phyloP scores from a whole-genome alignment of 495 filamentous ascomycete species.

The Sporormia fimetaria region DNA sequence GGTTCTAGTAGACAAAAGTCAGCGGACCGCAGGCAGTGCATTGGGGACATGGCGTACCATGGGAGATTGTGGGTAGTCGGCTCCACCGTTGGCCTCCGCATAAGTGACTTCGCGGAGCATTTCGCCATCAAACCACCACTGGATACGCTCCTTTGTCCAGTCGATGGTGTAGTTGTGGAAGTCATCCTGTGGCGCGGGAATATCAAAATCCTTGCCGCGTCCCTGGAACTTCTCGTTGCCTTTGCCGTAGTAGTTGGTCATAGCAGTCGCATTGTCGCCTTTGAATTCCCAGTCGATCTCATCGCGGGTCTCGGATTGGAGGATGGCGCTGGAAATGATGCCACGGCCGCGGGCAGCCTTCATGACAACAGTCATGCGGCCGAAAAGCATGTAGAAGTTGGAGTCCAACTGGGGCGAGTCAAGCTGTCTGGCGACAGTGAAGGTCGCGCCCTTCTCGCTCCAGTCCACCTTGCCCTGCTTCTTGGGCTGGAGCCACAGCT shows the following conservation, averaged over 20 bases:
- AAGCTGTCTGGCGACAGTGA: constrained; percentile 9
- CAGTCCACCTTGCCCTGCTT: constrained; percentile 16
- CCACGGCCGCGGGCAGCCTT: constrained; percentile 19
- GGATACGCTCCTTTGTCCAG: constrained; percentile 24
- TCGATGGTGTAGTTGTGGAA: constrained; percentile 28
- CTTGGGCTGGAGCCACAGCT: constrained; percentile 17
- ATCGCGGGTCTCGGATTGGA: constrained; percentile 23
- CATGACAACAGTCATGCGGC: constrained; percentile 14
- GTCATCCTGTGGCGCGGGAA: constrained; percentile 5
- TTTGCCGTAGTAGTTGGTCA: constrained; percentile 26
- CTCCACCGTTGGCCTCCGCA: constrained; percentile 19
- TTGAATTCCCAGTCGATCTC: constrained; percentile 28
- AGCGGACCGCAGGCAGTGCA: no score
- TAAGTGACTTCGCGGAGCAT: constrained; percentile 23
- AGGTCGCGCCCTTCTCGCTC: constrained; percentile 8
- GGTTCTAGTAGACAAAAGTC: no score
- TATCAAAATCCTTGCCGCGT: constrained; percentile 12
- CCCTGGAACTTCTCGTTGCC: constrained; percentile 11
- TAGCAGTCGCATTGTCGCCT: constrained; percentile 12
- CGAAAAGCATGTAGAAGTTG: constrained; percentile 23
- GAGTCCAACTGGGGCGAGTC: constrained; percentile 19
- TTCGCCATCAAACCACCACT: constrained; percentile 23
- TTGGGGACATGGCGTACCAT: no score
- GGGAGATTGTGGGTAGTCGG: constrained; percentile 26
- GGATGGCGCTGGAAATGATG: constrained; percentile 20